A percentile compares a stretch with the other conserved stretches of the same genome.
Conservation (phyloP, 495 filamentous ascomycete genomes). For the Talaromyces nanjingensis region DNA sequence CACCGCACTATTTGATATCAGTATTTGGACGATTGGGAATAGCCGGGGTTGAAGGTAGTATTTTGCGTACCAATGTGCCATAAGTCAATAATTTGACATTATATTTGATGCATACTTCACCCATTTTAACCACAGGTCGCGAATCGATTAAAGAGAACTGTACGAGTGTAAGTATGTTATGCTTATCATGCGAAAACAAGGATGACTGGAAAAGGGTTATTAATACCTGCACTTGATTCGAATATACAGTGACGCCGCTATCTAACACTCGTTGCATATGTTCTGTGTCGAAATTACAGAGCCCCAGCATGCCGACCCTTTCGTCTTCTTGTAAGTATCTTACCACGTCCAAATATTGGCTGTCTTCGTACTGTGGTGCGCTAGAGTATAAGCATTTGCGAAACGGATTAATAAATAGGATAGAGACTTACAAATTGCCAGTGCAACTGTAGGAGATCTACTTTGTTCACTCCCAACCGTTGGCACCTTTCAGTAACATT, state of each 20-base stretch:
- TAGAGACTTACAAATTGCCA: slow-evolving; percentile 33
- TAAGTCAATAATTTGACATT: slow-evolving; percentile 38
- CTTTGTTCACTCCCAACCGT: slow-evolving; percentile 21
- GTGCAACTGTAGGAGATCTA: slow-evolving; percentile 40
- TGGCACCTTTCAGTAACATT: slow-evolving; percentile 32
- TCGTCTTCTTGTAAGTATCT: slow-evolving; percentile 25
- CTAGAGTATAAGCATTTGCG: neutral
- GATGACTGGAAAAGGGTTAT: neutral
- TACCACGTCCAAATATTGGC: slow-evolving; percentile 29
- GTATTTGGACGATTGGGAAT: neutral
- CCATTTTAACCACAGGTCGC: slow-evolving; percentile 26
- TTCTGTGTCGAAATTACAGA: slow-evolving; percentile 37
- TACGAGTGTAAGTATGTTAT: neutral
- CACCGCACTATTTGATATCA: slow-evolving; percentile 24
- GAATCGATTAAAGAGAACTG: slow-evolving; percentile 38
- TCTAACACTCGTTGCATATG: slow-evolving; percentile 28
- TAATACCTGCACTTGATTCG: slow-evolving; percentile 36
- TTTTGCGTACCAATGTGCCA: slow-evolving; percentile 26
- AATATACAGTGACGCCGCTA: slow-evolving; percentile 22
- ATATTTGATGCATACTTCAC: slow-evolving; percentile 25
- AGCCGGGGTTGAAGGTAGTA: neutral
- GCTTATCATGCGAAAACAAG: neutral
- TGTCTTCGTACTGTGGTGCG: slow-evolving; percentile 25
- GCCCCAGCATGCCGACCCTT: slow-evolving; percentile 25
- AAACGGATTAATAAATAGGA: neutral